Evolutionary conservation across 768 basidiomycete genomes (phyloP).

Genomic region (Lactarius indigo): DNA sequence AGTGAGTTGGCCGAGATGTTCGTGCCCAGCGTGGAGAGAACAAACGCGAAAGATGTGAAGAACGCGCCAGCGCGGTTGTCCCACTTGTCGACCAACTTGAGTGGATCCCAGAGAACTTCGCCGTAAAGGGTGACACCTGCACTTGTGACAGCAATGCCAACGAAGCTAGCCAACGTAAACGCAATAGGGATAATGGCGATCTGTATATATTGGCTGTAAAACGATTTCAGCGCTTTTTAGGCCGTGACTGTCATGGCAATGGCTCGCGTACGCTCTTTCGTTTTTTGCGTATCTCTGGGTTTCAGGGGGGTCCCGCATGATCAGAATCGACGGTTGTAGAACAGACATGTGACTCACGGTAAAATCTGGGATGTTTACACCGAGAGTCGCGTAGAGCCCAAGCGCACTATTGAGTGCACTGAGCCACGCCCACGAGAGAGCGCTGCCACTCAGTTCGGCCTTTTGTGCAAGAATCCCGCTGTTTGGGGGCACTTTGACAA

Average conservation of each 20-base stretch:
- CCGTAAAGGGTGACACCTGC: slow-evolving; percentile 74
- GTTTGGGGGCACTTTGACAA: slow-evolving; percentile 61
- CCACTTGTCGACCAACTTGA: slow-evolving; percentile 73
- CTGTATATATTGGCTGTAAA: slow-evolving; percentile 65
- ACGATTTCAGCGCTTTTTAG: background rate
- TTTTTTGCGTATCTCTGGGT: slow-evolving; percentile 69
- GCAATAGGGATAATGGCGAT: slow-evolving; percentile 69
- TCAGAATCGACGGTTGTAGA: background rate
- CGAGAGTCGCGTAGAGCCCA: slow-evolving; percentile 67
- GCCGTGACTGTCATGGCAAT: background rate
- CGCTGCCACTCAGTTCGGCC: slow-evolving; percentile 48
- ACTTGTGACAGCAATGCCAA: slow-evolving; percentile 78
- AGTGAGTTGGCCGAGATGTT: slow-evolving; percentile 73
- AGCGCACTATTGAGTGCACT: slow-evolving; percentile 71
- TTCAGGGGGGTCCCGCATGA: background rate
- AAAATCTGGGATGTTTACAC: slow-evolving; percentile 85
- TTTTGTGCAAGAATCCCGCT: slow-evolving; percentile 55
- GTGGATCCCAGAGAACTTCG: slow-evolving; percentile 66
- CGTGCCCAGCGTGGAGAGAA: slow-evolving; percentile 65
- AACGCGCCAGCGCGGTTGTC: slow-evolving; percentile 83
- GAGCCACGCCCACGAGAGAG: slow-evolving; percentile 76
- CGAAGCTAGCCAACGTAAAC: slow-evolving; percentile 74
- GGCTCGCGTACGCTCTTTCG: slow-evolving; percentile 49
- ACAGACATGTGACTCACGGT: slow-evolving; percentile 39
- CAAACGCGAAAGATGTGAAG: slow-evolving; percentile 74